phyloP scores from a whole-genome alignment of 768 basidiomycete genomes.

The Leccinum truebloodii region DNA sequence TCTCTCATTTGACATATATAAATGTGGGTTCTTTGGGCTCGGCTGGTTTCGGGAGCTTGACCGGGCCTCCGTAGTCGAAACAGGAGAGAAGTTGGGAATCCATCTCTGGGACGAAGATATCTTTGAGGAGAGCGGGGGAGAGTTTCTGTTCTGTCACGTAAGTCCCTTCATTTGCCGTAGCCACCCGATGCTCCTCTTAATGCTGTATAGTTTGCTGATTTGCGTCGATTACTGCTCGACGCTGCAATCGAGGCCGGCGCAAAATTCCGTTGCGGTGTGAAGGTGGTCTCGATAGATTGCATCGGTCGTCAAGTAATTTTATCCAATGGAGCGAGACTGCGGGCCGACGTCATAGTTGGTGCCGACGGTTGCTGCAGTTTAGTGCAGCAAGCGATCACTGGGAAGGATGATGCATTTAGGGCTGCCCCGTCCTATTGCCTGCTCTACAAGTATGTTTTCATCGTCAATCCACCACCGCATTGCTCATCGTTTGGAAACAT shows the following conservation, averaged over 20 bases:
- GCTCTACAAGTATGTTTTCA: slow-evolving; percentile 45
- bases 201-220: slow-evolving; percentile 48
- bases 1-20: slow-evolving; percentile 24
- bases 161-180: slow-evolving; percentile 14
- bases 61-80: slow-evolving; percentile 37
- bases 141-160: slow-evolving; percentile 52
- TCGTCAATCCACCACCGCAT: not conserved
- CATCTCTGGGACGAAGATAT: slow-evolving; percentile 51
- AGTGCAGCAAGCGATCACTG: slow-evolving; percentile 37
- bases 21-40: slow-evolving; percentile 23
- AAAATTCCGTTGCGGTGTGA: slow-evolving; percentile 42
- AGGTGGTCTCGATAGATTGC: slow-evolving; percentile 38
- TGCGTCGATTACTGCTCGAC: slow-evolving; percentile 48
- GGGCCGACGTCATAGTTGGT: slow-evolving; percentile 56
- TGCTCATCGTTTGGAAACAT: not conserved
- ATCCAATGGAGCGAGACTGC: slow-evolving; percentile 43
- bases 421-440: slow-evolving; percentile 29
- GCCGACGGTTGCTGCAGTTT: slow-evolving; percentile 58
- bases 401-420: slow-evolving; percentile 31
- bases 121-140: slow-evolving; percentile 48
- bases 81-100: slow-evolving; percentile 44
- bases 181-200: slow-evolving; percentile 3
- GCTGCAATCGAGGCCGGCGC: slow-evolving; percentile 51
- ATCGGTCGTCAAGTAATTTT: slow-evolving; percentile 37
- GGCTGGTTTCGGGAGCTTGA: slow-evolving; percentile 1